Base-by-base conservation (phyloP, 441 rosid species). In the Populus tomentosa region DNA sequence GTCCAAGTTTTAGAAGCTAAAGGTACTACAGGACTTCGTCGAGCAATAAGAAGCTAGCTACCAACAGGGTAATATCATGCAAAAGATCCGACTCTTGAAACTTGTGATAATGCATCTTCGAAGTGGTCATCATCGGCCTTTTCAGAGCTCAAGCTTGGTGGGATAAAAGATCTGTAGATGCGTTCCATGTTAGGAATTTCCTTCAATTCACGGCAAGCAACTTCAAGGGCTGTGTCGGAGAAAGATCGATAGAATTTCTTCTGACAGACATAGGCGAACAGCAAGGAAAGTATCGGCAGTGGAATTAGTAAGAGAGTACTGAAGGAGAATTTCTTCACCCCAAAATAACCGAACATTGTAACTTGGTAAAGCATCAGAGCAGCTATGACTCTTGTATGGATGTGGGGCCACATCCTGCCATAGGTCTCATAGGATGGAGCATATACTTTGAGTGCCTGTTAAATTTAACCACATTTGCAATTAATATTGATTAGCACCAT, bases 381-480 rank as follows among this genome's bases (percentile, higher is more conserved):
- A 9, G 93, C 97, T 0, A 93, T 61, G 36, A 93, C 71, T 0
- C 97, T 89, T 0, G 72, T 63, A 78, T 91, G 88, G 61, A 95
- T 86, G 89, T 84, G 99, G 2, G 99, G 99, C 99, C 98, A 95
- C 95, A 95, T 95, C 80, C 90, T 86, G 79, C 98, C 98, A 7
- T 89, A 84, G 87, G 91, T 92, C 84, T 95, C 99, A 10, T 83
- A 95, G 2, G 93, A 77, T 42, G 99, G 99, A 71, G 91, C 95
- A 74, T 89, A 93, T 33, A 93, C 97, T 79, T 90, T 93, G 72
- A 95, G 86, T 21, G 94, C 97, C 97, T 95, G 89, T 67, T 10
- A 68, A n/a, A 26, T 20, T 18, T 20, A 14, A 10, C 13, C n/a
- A 65, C 4, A 35, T 11, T 14, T 11, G 50, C 4, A 42, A 42